These are phyloP conservation scores for Bryopsis sp. DNA, from an alignment of 139 green algal genomes.

Conservation along the genomic window DNA sequence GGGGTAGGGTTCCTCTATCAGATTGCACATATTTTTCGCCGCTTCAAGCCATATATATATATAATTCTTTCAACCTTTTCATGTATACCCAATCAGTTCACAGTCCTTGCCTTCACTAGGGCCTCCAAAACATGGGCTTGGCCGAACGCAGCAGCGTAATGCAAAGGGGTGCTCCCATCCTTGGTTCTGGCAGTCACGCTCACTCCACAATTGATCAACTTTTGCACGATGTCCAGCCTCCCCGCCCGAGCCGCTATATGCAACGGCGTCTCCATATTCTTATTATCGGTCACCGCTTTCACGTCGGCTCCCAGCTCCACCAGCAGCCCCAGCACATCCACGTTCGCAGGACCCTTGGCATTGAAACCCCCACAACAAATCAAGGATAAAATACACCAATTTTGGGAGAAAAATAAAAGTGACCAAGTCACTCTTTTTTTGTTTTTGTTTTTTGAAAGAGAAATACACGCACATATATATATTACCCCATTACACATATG, in stretches of 20 bases:
- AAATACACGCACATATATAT: no score
- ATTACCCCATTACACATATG: no score
- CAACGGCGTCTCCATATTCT: constrained; percentile 40
- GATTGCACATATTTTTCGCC: no score
- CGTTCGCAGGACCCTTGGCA: constrained; percentile 37
- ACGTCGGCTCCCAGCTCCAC: constrained; percentile 40
- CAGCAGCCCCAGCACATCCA: constrained; percentile 42
- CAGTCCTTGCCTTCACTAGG: constrained; percentile 24
- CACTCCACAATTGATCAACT: constrained; percentile 20
- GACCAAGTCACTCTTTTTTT: no score
- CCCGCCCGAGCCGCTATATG: constrained; percentile 46
- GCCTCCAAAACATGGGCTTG: constrained; percentile 36
- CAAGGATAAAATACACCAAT: no score
- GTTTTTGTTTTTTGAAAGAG: no score
- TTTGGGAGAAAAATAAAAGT: no score
- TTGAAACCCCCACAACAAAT: neutral
- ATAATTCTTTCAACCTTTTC: no score
- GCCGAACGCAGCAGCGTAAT: constrained; percentile 54
- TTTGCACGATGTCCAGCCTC: constrained; percentile 32
- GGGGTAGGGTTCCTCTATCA: no score
- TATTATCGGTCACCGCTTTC: constrained; percentile 20
- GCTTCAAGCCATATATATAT: no score
- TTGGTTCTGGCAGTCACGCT: constrained; percentile 26
- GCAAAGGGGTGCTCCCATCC: constrained; percentile 43
- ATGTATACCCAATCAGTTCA: no score